Conservation (phyloP, 2,329 filamentous ascomycete genomes). For the Geosmithia morbida region DNA sequence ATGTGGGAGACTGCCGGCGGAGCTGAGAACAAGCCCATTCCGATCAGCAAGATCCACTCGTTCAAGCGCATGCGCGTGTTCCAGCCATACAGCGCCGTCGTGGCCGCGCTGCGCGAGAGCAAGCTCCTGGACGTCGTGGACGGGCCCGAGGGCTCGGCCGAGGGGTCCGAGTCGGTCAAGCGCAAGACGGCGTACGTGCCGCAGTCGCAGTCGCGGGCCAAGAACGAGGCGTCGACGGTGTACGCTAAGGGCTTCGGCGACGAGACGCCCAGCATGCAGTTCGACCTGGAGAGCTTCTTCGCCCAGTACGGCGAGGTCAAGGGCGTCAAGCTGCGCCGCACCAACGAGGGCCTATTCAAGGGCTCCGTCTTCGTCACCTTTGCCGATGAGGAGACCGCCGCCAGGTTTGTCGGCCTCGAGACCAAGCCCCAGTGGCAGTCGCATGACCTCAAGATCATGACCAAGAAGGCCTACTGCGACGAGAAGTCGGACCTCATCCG, state of each 20-base stretch:
- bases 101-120: conserved; percentile 71
- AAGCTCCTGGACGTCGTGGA: conserved; percentile 59
- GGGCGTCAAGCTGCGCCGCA: conserved; percentile 74
- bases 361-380: conserved; percentile 96
- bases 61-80: conserved; percentile 98
- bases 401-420: conserved; percentile 68
- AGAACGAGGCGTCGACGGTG: conserved; percentile 58
- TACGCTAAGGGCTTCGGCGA: conserved; percentile 93
- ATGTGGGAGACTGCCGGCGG: conserved; percentile 69
- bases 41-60: conserved; percentile 60
- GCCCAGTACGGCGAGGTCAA: conserved; percentile 64
- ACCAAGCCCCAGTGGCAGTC: conserved; percentile 76
- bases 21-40: conserved; percentile 65
- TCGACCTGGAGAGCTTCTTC: conserved; percentile 91
- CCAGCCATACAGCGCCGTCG: conserved; percentile 71
- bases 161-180: conserved; percentile 41
- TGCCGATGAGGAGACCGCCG: conserved; percentile 58
- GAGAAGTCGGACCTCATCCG: conserved; percentile 61
- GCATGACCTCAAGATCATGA: conserved; percentile 66
- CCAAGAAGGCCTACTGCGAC: conserved; percentile 78
- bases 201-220: conserved; percentile 42
- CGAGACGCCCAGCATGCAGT: conserved; percentile 72
- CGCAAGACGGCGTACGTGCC: conserved; percentile 61
- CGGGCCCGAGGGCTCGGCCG: conserved; percentile 46
- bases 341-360: conserved; percentile 66